Base-by-base conservation (phyloP, 257 asterid species). In the Solanum acaule region DNA sequence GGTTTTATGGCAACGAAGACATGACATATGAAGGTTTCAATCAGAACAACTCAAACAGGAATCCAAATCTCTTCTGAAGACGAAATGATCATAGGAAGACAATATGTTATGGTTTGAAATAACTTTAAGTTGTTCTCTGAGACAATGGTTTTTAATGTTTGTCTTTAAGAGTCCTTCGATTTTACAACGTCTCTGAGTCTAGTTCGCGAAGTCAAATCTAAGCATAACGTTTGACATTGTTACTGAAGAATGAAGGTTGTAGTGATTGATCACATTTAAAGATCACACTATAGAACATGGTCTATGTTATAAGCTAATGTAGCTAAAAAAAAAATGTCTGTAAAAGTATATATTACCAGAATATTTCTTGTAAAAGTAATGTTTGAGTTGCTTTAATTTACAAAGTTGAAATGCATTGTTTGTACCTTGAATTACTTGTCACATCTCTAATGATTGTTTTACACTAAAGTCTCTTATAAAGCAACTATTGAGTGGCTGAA, bases 141-240 rank as follows among this genome's bases (percentile, higher is more conserved):
- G 92, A 90, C 86, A 77, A 87, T 89, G 78, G 88, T 79, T 90
- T 92, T 92, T 92, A 71, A 71, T 81, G 91, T 87, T 83, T 88
- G 79, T 90, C 84, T 89, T 89, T 83, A 88, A 70, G 88, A 88
- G 90, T 77, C 34, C 5, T 38, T 77, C 34, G 11, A 38, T 38
- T 71, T 71, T 75, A 52, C 76, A 71, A 29, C 23, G 56, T 25
- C 76, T 34, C 27, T 16, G 46, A 83, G 46, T 33, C 22, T 56
- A 29, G 73, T 83, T 56, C 13, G 33, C 29, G 0, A 2, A 83
- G 38, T 68, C 82, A 35, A 37, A 12, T 77, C 59, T 40, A 77
- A 13, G 33, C n/a, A 63, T 29, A 35, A 22, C 29, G 25, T 79
- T 82, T 88, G 33, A 38, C 85, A 42, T 56, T 10, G 83, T 77